Conservation (phyloP, 192 early-diverging fungal genomes). For the Pilaira anomala region DNA sequence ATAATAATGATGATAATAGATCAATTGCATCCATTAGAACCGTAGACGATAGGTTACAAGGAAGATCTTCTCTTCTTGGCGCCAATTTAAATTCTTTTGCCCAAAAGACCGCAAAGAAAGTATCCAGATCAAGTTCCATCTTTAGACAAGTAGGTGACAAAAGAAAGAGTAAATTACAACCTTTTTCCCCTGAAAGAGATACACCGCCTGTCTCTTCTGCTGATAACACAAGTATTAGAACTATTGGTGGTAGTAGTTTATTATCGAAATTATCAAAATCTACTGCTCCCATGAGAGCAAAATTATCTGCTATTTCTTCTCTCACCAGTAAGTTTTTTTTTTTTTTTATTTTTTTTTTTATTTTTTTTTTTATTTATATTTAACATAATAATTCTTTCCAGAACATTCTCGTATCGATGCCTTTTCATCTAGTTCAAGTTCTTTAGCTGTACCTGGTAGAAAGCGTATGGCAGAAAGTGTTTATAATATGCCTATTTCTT, state of each 20-base stretch:
- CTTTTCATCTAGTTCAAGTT: no score
- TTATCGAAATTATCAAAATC: constrained; percentile 32
- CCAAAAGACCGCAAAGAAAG: constrained; percentile 17
- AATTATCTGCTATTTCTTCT: constrained; percentile 28
- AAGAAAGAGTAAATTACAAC: constrained; percentile 3
- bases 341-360: no score
- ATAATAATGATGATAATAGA: constrained; percentile 23
- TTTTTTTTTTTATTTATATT: no score
- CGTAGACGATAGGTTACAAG: constrained; percentile 12
- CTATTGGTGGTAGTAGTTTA: constrained; percentile 15
- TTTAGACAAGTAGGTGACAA: constrained; percentile 5
- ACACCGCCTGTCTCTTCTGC: background rate
- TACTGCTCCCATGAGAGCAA: constrained; percentile 37
- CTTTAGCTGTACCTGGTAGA: background rate
- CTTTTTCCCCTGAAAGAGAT: constrained; percentile 4
- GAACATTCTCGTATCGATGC: no score
- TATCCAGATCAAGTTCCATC: constrained; percentile 8
- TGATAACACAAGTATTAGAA: constrained; percentile 2
- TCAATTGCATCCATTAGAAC: constrained; percentile 23
- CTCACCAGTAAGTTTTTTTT: constrained; percentile 14
- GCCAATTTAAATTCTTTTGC: constrained; percentile 10
- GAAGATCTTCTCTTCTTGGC: background rate
- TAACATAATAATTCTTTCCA: no score
- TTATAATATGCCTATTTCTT: constrained; percentile 27
- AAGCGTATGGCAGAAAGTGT: constrained; percentile 28